Evolutionary conservation across 208 protist species (phyloP).

Genomic region (Trypanosoma boissoni): DNA sequence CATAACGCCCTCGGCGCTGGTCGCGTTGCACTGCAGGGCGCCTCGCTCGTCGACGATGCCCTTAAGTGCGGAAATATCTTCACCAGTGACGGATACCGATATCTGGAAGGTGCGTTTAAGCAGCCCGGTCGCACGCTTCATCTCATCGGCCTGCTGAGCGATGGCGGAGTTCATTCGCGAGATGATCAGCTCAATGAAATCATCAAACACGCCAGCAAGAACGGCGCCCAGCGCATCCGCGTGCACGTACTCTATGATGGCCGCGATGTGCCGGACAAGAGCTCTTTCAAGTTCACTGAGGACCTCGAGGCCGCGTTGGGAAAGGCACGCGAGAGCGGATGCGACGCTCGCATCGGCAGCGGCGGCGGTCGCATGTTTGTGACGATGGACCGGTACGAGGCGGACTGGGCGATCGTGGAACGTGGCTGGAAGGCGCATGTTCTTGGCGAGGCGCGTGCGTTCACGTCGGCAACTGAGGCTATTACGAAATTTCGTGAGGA

Average conservation of each 20-base stretch:
- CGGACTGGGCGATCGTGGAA: constrained; percentile 95
- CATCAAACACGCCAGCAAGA: constrained; percentile 75
- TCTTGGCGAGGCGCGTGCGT: constrained; percentile 87
- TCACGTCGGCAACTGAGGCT: constrained; percentile 82
- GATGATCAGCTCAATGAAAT: constrained; percentile 90
- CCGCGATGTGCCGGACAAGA: constrained; percentile 93
- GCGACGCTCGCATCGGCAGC: constrained; percentile 88
- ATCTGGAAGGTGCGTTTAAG: constrained; percentile 78
- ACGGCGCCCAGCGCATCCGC: constrained; percentile 87
- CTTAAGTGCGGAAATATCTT: constrained; percentile 85
- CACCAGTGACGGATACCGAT: constrained; percentile 85
- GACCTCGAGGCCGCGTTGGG: constrained; percentile 86
- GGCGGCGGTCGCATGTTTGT: constrained; percentile 95
- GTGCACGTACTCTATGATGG: constrained; percentile 94
- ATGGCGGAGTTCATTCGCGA: constrained; percentile 94
- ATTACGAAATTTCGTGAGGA: constrained; percentile 86
- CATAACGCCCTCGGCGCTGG: constrained; percentile 95
- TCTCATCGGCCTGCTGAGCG: constrained; percentile 92
- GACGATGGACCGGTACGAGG: constrained; percentile 96
- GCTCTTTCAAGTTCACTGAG: constrained; percentile 87
- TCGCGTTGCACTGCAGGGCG: constrained; percentile 91
- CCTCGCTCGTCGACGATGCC: constrained; percentile 93
- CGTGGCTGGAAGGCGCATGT: constrained; percentile 93
- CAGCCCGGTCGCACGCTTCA: constrained; percentile 83
- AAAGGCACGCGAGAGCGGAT: constrained; percentile 66